Evolutionary conservation across 129 eudicot genomes (phyloP).

Genomic region (Pittosporum tobira): DNA sequence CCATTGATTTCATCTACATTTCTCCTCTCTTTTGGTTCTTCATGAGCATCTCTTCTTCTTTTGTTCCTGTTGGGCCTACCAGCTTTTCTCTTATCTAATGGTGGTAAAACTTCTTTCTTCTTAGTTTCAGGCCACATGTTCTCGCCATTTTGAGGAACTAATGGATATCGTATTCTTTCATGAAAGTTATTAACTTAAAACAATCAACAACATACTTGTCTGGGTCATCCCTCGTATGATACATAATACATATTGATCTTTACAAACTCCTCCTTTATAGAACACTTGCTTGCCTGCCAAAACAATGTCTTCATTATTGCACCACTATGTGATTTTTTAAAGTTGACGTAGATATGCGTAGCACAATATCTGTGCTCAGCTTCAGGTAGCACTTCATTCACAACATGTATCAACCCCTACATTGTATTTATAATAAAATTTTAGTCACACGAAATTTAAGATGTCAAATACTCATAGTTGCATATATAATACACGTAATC

Average conservation of each 20-base stretch:
- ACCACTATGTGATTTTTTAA: background rate
- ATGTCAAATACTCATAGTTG: no score
- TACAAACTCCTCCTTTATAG: background rate
- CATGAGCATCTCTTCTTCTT: no score
- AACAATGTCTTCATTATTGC: background rate
- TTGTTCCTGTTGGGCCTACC: no score
- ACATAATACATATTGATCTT: background rate
- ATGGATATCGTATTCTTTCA: background rate
- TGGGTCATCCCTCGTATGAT: background rate
- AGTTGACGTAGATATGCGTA: background rate
- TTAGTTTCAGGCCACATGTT: no score
- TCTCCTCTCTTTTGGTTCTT: no score
- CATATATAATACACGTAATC: no score
- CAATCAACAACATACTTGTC: background rate
- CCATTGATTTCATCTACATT: no score
- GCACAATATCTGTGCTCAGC: background rate
- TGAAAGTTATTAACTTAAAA: background rate
- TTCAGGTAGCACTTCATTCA: background rate
- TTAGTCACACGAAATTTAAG: no score
- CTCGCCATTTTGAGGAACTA: background rate
- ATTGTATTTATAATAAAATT: no score
- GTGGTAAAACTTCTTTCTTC: no score
- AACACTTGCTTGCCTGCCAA: background rate
- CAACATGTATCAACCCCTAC: background rate
- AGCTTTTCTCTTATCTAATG: no score